Evolutionary conservation across 257 asterid species (phyloP), one percentile per base, ranked within the genome.

Genomic region (Lithospermum erythrorhizon): DNA sequence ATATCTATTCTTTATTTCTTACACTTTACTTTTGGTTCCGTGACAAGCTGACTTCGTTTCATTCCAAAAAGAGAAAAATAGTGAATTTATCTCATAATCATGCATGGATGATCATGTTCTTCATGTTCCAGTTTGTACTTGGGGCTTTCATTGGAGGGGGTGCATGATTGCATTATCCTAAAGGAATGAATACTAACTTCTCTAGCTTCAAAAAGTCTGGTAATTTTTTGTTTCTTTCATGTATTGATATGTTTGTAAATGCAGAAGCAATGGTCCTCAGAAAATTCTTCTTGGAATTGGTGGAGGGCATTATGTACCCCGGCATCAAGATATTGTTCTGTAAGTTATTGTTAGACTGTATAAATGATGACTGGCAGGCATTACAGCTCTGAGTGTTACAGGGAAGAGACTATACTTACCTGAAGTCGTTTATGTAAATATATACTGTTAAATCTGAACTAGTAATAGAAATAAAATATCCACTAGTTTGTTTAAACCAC

Each of bases 261-360:
- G 65, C 68, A 70, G 72, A 66, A 45, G 9, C 22, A 16, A 25
- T 21, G 62, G 30, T 52, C 61, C 37, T 35, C 67, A 37, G 57
- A 71, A 71, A 22, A 64, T 75, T 57, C 77, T 75, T 52, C 61
- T 75, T n/a, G 80, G 80, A 52, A 53, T 76, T 54, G 78, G 73
- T 59, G 78, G 81, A 11, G 81, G 73, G 60, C 78, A 76, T 72
- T 76, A 76, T 66, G 78, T 59, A 49, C 81, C 81, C 18, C 65
- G 75, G 29, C 81, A 76, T 67, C 69, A 72, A 78, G 81, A 72
- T 56, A 45, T 76, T 25, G 61, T 59, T 66, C 59, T 70, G 78
- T 72, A 66, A 72, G 78, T 65, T 69, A 51, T 32, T 14, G 52
- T 45, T 29, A 59, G 67, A 56, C 19, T 32, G 57, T 54, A 7